A percentile compares a stretch with the other conserved stretches of the same genome.
Conservation (phyloP, 331 rosid genomes). For the Malus hybrid region DNA sequence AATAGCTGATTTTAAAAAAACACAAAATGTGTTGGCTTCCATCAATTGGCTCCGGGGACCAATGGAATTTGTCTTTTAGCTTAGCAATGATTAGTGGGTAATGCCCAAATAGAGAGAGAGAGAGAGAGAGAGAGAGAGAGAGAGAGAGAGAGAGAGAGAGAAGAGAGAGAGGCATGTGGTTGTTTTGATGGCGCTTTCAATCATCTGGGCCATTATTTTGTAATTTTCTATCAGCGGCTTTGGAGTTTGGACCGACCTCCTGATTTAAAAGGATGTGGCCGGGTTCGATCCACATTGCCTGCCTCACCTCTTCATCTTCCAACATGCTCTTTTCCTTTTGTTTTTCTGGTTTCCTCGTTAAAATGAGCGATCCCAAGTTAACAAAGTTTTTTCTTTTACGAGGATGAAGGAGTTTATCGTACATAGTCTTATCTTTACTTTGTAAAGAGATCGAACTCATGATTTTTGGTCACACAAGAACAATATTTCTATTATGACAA, state of each 20-base stretch:
- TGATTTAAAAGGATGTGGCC: conserved; percentile 36
- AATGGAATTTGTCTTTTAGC: conserved; percentile 48
- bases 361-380: too few relatives aligned
- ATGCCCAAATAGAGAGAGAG: conserved; percentile 25
- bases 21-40: conserved; percentile 28
- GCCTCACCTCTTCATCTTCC: conserved; percentile 7
- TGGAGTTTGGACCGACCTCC: conserved; percentile 23
- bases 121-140: too few relatives aligned
- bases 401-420: accelerated
- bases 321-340: background rate
- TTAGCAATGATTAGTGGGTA: conserved; percentile 68
- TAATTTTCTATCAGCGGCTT: conserved; percentile 13
- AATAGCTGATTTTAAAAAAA: conserved; percentile 22
- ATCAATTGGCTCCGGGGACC: conserved; percentile 47
- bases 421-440: accelerated
- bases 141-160: too few relatives aligned
- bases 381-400: too few relatives aligned
- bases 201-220: conserved; percentile 29
- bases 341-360: too few relatives aligned
- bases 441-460: too few relatives aligned
- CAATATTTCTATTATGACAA: accelerated
- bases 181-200: conserved; percentile 55
- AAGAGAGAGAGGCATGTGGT: conserved; percentile 28
- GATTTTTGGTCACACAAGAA: too few relatives aligned
- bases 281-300: conserved; percentile 51